These are phyloP conservation scores for Saccharomyces hybrid DNA, from an alignment of 1,139 yeast species.

Conservation along the genomic window DNA sequence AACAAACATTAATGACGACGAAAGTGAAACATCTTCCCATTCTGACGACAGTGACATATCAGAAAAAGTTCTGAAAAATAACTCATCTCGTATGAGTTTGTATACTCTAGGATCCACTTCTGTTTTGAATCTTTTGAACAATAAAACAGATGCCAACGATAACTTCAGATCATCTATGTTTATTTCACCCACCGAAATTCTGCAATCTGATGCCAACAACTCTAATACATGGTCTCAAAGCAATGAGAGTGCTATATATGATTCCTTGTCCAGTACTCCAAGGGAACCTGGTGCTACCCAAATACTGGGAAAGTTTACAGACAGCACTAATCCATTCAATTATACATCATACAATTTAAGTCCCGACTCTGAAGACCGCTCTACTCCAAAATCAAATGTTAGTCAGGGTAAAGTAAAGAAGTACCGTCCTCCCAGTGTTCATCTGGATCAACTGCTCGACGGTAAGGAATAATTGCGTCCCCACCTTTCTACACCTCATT, in stretches of 20 bases:
- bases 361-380: neutral
- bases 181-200: constrained; percentile 34
- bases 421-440: constrained; percentile 16
- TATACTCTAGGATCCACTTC: constrained; percentile 18
- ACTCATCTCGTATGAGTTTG: constrained; percentile 17
- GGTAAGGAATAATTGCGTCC: constrained; percentile 2
- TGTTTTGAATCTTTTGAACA: constrained; percentile 8
- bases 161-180: constrained; percentile 29
- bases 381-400: neutral
- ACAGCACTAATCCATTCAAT: neutral
- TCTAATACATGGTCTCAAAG: constrained; percentile 1
- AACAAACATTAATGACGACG: constrained; percentile 6
- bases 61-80: constrained; percentile 16
- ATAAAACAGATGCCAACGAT: constrained; percentile 1
- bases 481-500: neutral
- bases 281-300: constrained; percentile 4
- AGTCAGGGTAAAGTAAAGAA: constrained; percentile 8
- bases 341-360: neutral
- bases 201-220: constrained; percentile 11
- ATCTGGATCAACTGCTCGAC: constrained; percentile 15
- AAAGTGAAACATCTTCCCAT: constrained; percentile 5
- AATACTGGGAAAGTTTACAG: constrained; percentile 1
- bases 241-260: constrained; percentile 4
- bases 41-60: constrained; percentile 17
- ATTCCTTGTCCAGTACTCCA: constrained; percentile 6